phyloP scores from a whole-genome alignment of 2,329 filamentous ascomycete species.

The Myriosclerotinia curreyana region DNA sequence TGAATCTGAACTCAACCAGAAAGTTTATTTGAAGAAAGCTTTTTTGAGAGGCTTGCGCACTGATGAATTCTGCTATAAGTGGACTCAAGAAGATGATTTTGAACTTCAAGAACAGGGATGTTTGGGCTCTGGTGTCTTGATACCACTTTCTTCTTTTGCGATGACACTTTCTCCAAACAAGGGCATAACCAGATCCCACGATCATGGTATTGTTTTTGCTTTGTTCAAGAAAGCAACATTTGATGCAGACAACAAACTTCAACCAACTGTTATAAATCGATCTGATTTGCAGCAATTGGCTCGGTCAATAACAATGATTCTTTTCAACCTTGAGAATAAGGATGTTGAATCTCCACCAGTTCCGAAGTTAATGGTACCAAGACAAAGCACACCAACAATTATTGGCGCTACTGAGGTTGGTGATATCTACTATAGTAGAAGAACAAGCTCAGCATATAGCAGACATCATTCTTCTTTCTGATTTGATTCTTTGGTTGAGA shows the following conservation, averaged over 20 bases:
- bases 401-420: conserved; percentile 14
- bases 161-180: neutral
- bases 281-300: neutral
- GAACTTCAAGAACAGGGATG: neutral
- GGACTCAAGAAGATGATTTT: neutral
- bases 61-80: neutral
- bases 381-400: neutral
- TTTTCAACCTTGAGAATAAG: conserved; percentile 1
- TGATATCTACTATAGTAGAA: conserved; percentile 10
- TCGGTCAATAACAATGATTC: conserved; percentile 2
- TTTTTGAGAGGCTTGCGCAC: conserved; percentile 12
- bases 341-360: neutral
- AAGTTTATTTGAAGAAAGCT: neutral
- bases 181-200: neutral
- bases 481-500: neutral
- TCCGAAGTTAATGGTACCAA: neutral
- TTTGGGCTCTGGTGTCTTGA: conserved; percentile 1
- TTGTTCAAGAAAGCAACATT: conserved; percentile 2
- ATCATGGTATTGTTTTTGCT: conserved; percentile 11
- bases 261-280: neutral
- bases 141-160: neutral
- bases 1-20: conserved; percentile 10
- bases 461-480: conserved; percentile 8
- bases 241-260: neutral
- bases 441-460: neutral